These are phyloP conservation scores for Avena atlantica DNA, from an alignment of 176 grass and related monocot species.

Conservation along the genomic window DNA sequence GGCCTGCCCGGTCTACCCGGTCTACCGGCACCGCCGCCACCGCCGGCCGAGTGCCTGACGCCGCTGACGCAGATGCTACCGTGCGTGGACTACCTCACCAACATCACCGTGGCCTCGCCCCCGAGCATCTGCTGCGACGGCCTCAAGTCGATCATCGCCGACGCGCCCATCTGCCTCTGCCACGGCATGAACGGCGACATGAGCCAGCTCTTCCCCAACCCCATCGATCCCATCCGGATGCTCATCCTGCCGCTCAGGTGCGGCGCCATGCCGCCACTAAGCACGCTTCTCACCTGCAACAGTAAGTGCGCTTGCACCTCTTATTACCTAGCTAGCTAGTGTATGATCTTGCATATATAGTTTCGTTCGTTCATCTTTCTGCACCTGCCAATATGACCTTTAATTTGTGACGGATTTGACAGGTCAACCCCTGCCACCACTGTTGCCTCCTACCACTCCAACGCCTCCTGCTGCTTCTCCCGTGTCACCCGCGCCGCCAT, in stretches of 20 bases:
- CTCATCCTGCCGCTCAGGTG: slow-evolving; percentile 13
- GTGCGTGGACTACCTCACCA: slow-evolving; percentile 51
- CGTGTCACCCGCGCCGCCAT: not conserved
- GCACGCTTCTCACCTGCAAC: slow-evolving; percentile 7
- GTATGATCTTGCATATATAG: not conserved
- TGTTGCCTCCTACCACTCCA: not conserved
- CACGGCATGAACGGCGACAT: slow-evolving; percentile 48
- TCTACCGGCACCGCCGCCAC: not conserved
- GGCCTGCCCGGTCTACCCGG: not conserved
- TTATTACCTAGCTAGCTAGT: not conserved
- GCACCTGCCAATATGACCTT: not conserved
- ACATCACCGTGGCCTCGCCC: slow-evolving; percentile 22
- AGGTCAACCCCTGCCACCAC: not conserved
- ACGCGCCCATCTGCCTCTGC: slow-evolving; percentile 49
- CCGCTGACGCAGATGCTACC: slow-evolving; percentile 24
- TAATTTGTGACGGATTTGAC: not conserved
- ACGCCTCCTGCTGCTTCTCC: not conserved
- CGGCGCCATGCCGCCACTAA: slow-evolving; percentile 11
- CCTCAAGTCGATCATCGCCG: slow-evolving; percentile 26
- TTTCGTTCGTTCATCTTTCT: not conserved
- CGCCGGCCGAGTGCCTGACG: slow-evolving; percentile 32
- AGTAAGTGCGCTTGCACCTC: slow-evolving; percentile 1
- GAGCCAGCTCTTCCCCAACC: slow-evolving; percentile 24
- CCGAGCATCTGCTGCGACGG: slow-evolving; percentile 38
- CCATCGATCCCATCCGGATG: slow-evolving; percentile 35